These are phyloP conservation scores for Naganishia friedmannii DNA, from an alignment of 768 basidiomycete genomes.

Conservation along the genomic window DNA sequence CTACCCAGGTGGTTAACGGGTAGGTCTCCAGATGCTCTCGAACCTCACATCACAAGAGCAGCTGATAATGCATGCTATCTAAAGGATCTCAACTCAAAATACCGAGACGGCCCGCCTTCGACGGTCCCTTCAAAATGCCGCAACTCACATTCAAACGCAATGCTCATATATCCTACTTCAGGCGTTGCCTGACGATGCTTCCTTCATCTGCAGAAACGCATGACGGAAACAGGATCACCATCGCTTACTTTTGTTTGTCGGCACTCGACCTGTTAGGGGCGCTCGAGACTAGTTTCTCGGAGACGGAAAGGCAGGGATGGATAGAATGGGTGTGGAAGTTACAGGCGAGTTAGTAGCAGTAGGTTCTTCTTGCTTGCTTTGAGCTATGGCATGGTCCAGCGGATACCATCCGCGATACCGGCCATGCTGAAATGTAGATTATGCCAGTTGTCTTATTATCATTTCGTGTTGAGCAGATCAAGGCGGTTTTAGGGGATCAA, in stretches of 20 bases:
- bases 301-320: constrained; percentile 64
- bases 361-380: constrained; percentile 28
- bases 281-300: constrained; percentile 56
- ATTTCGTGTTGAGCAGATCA: constrained; percentile 24
- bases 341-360: constrained; percentile 62
- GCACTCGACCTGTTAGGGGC: constrained; percentile 71
- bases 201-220: constrained; percentile 66
- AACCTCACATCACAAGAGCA: too few species aligned
- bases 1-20: too few species aligned
- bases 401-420: constrained; percentile 20
- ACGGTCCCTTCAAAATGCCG: not conserved
- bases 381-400: not conserved
- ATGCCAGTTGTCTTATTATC: constrained; percentile 61
- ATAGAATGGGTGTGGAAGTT: constrained; percentile 85
- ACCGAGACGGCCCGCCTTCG: not conserved
- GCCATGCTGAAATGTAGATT: constrained; percentile 53
- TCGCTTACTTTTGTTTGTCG: constrained; percentile 85
- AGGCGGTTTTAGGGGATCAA: constrained; percentile 64
- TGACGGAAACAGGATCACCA: constrained; percentile 75
- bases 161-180: constrained; percentile 66
- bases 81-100: not conserved
- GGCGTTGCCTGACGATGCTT: constrained; percentile 67
- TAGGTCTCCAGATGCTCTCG: too few species aligned
- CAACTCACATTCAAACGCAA: constrained; percentile 51
- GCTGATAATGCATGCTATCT: too few species aligned